Conservation (phyloP, 1,139 yeast genomes). For the Suhomyces bokatorum region DNA sequence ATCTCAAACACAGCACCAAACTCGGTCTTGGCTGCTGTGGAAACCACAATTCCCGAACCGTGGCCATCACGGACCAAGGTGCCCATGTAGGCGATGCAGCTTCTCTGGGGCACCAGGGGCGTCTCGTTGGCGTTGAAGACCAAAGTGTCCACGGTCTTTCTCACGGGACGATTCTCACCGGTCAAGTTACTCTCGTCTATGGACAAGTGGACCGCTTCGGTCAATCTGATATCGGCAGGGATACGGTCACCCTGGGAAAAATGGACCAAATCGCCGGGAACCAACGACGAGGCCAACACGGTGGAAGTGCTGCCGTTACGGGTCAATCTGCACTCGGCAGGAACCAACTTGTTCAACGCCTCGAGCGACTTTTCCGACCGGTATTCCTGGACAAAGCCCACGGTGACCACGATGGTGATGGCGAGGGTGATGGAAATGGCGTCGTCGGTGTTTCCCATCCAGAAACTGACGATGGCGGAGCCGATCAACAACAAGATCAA, state of each 20-base stretch:
- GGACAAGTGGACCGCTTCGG: slow-evolving; percentile 72
- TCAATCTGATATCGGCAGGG: slow-evolving; percentile 88
- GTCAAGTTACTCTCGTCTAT: slow-evolving; percentile 93
- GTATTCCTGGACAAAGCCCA: slow-evolving; percentile 95
- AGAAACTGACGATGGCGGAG: slow-evolving; percentile 77
- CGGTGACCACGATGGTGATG: slow-evolving; percentile 84
- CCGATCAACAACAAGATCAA: slow-evolving; percentile 83
- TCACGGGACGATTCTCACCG: slow-evolving; percentile 88
- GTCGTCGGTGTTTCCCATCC: slow-evolving; percentile 93
- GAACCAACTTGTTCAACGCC: slow-evolving; percentile 87
- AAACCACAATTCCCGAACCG: slow-evolving; percentile 90
- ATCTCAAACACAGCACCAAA: slow-evolving; percentile 86
- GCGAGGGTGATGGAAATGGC: slow-evolving; percentile 89
- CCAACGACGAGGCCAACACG: slow-evolving; percentile 82
- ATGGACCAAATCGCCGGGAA: slow-evolving; percentile 92
- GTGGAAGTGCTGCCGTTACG: slow-evolving; percentile 73
- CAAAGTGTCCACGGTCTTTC: slow-evolving; percentile 50
- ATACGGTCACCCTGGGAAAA: slow-evolving; percentile 90
- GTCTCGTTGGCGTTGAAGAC: slow-evolving; percentile 19
- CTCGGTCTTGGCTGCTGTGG: slow-evolving; percentile 83
- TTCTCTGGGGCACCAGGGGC: slow-evolving; percentile 64
- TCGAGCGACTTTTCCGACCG: slow-evolving; percentile 90
- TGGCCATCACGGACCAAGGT: slow-evolving; percentile 93
- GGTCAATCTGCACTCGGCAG: slow-evolving; percentile 88
- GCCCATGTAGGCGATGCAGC: slow-evolving; percentile 89